Base-by-base conservation (phyloP, 2,329 filamentous ascomycete genomes). In the Ambrosiella xylebori region DNA sequence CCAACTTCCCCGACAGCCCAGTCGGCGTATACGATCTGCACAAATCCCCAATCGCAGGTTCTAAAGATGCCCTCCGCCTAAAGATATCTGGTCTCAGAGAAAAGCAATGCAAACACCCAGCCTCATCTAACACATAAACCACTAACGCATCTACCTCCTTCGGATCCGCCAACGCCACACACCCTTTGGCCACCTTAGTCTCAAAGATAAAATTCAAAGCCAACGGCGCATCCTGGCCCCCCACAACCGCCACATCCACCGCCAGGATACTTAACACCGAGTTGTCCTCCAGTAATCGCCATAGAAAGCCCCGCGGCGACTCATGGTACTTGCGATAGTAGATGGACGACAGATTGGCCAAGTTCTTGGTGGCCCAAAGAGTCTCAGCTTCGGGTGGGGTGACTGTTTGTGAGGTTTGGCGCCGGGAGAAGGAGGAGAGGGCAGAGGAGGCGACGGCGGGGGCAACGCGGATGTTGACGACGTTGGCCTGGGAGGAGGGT, bases 41-140 rank as follows among this genome's bases (percentile, higher is more conserved):
- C 69, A 84, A 82, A 57, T 89, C 85, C 39, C 76, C 76, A n/a
- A 89, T 73, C 59, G 85, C 84, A 56, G 84, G 79, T 63, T 94
- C 88, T 13, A 84, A 80, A 17, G 81, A 81, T 0, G 78, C 75
- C 60, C 78, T 76, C 67, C 82, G 82, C 61, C 82, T 78, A 68
- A 97, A 95, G 66, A 87, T 85, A 64, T 93, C 87, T 37, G 86
- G 85, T 60, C 85, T 83, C 54, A 98, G 71, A n/a, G 79, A 85
- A 63, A 98, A 77, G 11, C 87, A 89, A 71, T 90, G 90, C 15
- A 98, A 75, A 63, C 88, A 82, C 66, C 84, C 86, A n/a, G 79
- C 75, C 61, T 82, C 79, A 61, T 90, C 91, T 65, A 95, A 75
- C 55, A 86, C 85, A 69, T 89, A 94, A 49, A 89, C 78, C 64